Conservation (phyloP, 2,329 filamentous ascomycete species). For the Beauveria brongniartii region DNA sequence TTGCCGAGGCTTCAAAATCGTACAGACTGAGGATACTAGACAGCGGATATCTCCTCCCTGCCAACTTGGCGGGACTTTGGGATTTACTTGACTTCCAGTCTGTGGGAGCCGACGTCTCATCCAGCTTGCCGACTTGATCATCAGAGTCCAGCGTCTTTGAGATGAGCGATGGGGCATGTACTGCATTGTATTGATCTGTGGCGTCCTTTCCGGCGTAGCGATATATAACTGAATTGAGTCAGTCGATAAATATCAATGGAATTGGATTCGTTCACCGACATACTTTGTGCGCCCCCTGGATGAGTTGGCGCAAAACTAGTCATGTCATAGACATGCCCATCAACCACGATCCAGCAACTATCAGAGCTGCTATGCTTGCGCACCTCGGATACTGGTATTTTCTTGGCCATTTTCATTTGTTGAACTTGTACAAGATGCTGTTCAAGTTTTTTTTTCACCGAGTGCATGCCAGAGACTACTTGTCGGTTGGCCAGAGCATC, state of each 20-base stretch:
- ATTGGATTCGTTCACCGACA: neutral
- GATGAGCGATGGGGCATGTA: constrained; percentile 18
- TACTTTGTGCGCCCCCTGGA: constrained; percentile 17
- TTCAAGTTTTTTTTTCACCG: neutral
- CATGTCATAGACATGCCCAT: constrained; percentile 55
- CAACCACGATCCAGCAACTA: constrained; percentile 60
- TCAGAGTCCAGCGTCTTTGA: constrained; percentile 12
- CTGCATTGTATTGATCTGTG: constrained; percentile 17
- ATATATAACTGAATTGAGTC: constrained; percentile 16
- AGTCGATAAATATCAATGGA: neutral
- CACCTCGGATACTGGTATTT: constrained; percentile 35
- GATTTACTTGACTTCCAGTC: neutral
- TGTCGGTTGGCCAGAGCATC: neutral
- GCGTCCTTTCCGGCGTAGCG: constrained; percentile 20
- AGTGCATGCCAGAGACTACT: neutral
- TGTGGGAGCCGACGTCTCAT: constrained; percentile 7
- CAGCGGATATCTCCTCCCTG: constrained; percentile 11
- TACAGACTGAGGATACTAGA: constrained; percentile 18
- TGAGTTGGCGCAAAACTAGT: constrained; percentile 18
- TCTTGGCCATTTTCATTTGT: constrained; percentile 10
- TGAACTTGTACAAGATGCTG: neutral
- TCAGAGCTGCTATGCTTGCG: constrained; percentile 35
- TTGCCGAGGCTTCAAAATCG: constrained; percentile 19
- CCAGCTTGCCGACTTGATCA: constrained; percentile 15
- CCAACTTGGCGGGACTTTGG: neutral